Evolutionary conservation across 768 basidiomycete genomes (phyloP).

Genomic region (Rhodotorula graminis): DNA sequence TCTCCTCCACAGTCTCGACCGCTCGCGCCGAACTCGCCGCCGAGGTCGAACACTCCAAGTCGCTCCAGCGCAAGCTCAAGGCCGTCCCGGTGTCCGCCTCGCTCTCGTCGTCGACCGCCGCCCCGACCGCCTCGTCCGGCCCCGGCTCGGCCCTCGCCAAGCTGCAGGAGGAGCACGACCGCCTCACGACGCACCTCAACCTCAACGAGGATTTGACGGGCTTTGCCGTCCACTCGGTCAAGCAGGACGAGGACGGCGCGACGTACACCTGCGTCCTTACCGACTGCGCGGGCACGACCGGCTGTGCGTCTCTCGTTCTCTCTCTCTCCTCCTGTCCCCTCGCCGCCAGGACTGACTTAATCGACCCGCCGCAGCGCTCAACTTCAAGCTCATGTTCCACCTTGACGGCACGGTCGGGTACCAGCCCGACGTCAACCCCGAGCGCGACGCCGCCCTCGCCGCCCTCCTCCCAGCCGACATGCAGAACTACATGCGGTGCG

Average conservation of each 20-base stretch:
- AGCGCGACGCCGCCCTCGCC: constrained; percentile 17
- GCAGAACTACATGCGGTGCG: constrained; percentile 22
- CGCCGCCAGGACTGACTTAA: not conserved
- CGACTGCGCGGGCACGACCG: constrained; percentile 24
- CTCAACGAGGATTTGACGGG: constrained; percentile 39
- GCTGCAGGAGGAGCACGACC: constrained; percentile 25
- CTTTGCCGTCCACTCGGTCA: constrained; percentile 20
- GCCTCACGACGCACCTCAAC: constrained; percentile 3
- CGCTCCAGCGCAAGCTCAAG: constrained; percentile 32
- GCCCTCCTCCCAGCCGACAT: constrained; percentile 5
- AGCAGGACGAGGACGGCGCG: constrained; percentile 14
- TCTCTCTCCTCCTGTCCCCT: not conserved
- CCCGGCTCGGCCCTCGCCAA: constrained; percentile 1
- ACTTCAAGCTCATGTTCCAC: constrained; percentile 36
- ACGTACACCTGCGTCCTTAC: constrained; percentile 29
- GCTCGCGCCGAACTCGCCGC: constrained; percentile 13
- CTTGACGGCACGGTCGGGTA: constrained; percentile 18
- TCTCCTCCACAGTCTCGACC: constrained; percentile 7
- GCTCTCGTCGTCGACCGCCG: not conserved
- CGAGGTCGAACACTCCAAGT: constrained; percentile 34
- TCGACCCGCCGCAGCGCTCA: constrained; percentile 10
- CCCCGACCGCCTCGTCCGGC: not conserved
- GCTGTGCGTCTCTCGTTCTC: constrained; percentile 8
- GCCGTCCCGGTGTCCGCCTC: not conserved
- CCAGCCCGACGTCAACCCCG: constrained; percentile 27